Base-by-base conservation (phyloP, 306 rosid genomes). In the Inga oerstediana region DNA sequence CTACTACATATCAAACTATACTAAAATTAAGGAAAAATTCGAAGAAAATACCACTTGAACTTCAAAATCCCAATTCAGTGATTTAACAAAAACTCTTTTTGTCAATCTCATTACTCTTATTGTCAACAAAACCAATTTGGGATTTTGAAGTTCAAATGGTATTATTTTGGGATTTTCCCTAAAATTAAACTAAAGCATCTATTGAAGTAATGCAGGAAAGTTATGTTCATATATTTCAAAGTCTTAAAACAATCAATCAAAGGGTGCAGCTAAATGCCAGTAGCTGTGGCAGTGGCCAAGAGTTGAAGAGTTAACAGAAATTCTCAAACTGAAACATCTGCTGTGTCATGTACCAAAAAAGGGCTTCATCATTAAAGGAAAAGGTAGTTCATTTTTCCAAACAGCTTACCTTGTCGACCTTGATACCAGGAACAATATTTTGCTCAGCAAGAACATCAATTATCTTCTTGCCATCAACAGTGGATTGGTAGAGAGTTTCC, bases 401-500 rank as follows among this genome's bases (percentile, higher is more conserved):
- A 24, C 64, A 6, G 76, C 83, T 39, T 72, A 92, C 97, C 97
- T 94, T 92, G 90, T 94, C 98, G 1, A 92, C 97, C 82, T 94
- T 94, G 78, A 94, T 94, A 68, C 98, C 98, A 0, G 98, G 98
- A 49, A 94, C 92, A 65, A 94, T 88, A 43, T 86, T 85, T 64
- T 94, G 98, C 83, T 87, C 90, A 20, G 32, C 43, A 13, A 94
- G 97, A 11, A 94, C 90, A 78, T 94, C 97, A 1, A 94, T 93
- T 0, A 94, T 92, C 92, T 94, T 94, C 82, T n/a, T 90, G 4
- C 98, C 98, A 11, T 92, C 97, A 34, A 12, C 22, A 22, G 98
- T 91, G 85, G 98, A 91, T 87, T 94, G 98, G 91, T 94, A 94
- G 80, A 94, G 97, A 84, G 98, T 94, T 86, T 94, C 98, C 90